A percentile compares a stretch with the other conserved stretches of the same genome.
Evolutionary conservation across 768 basidiomycete genomes (phyloP).

Genomic region (Phaeolepiota aurea): DNA sequence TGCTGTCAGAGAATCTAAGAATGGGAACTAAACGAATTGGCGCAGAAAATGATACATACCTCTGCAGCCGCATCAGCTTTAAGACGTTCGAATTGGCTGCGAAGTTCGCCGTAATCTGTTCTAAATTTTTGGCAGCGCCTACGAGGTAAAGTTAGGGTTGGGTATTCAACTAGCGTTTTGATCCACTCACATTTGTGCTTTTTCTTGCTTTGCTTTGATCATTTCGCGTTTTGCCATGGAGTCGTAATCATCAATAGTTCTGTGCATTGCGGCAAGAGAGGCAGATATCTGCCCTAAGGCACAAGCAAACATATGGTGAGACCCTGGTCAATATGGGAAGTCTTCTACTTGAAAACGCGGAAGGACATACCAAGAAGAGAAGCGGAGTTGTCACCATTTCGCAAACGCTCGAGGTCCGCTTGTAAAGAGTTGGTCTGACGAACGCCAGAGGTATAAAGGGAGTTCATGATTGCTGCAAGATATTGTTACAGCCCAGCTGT

Average conservation of each 20-base stretch:
- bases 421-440: constrained; percentile 86
- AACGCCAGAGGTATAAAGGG: constrained; percentile 88
- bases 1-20: constrained; percentile 29
- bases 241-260: constrained; percentile 96
- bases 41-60: constrained; percentile 31
- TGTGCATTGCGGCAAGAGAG: constrained; percentile 88
- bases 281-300: constrained; percentile 91
- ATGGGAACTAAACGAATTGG: neutral
- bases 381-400: constrained; percentile 72
- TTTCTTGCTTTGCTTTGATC: constrained; percentile 94
- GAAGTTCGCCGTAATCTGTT: constrained; percentile 76
- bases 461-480: constrained; percentile 62
- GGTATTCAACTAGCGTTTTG: too few relatives aligned
- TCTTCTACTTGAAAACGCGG: neutral
- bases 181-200: constrained; percentile 72
- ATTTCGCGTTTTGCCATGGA: constrained; percentile 95
- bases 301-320: constrained; percentile 14
- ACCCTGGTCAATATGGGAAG: too few relatives aligned
- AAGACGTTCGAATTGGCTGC: constrained; percentile 71
- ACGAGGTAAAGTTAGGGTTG: too few relatives aligned
- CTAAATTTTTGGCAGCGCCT: constrained; percentile 94
- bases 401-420: constrained; percentile 77
- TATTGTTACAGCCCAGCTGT: constrained; percentile 2
- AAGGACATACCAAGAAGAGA: constrained; percentile 74
- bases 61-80: constrained; percentile 51